Evolutionary conservation across 73 alveolate species (phyloP).

Genomic region (Loxodes magnus): DNA sequence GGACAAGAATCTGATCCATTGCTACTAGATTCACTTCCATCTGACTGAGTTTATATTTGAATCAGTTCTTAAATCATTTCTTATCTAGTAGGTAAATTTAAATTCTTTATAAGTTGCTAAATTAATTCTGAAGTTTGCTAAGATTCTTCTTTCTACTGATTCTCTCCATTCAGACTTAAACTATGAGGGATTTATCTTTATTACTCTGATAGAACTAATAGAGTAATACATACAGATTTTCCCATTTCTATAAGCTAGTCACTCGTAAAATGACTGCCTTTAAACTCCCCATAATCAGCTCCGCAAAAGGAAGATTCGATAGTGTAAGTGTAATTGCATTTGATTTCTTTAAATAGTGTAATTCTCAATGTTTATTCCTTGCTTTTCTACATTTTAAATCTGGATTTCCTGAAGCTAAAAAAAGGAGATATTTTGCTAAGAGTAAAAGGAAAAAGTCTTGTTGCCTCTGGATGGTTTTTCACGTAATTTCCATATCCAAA

Average conservation of each 20-base stretch:
- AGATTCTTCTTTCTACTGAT: not conserved
- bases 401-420: conserved; percentile 35
- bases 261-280: conserved; percentile 62
- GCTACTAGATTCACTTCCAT: conserved; percentile 22
- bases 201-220: conserved; percentile 23
- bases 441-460: conserved; percentile 49
- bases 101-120: not conserved
- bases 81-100: not conserved
- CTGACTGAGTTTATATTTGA: not conserved
- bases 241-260: conserved; percentile 66
- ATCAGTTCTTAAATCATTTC: not conserved
- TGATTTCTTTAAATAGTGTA: conserved; percentile 53
- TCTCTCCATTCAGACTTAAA: not conserved
- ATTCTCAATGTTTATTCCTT: conserved; percentile 74
- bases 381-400: conserved; percentile 24
- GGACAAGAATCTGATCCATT: conserved; percentile 78
- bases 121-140: not conserved
- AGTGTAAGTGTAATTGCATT: conserved; percentile 54
- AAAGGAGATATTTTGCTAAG: conserved; percentile 37
- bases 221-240: conserved; percentile 54
- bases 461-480: not conserved
- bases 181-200: not conserved
- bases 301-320: conserved; percentile 84
- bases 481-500: conserved; percentile 8
- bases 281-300: conserved; percentile 64